Evolutionary conservation across 768 basidiomycete genomes (phyloP), one percentile per base, ranked within the genome.

Genomic region (Boletus pseudo-olivaceus): DNA sequence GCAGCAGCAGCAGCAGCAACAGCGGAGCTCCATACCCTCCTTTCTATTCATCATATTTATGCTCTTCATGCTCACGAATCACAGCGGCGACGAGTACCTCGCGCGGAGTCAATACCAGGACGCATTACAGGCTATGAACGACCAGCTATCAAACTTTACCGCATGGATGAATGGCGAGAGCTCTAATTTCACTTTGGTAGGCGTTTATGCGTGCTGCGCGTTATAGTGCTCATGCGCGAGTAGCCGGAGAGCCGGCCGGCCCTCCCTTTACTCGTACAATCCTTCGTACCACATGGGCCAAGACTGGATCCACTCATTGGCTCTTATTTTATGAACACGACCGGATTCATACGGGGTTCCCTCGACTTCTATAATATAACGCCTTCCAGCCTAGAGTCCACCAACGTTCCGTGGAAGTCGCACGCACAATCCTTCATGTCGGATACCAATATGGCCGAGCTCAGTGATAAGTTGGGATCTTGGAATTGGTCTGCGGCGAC

Each of bases 41-140:
- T 82, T 93, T 60, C 75, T 92, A 34, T 83, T 93, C 73, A 75
- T 91, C 51, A 79, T 77, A 60, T 81, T 92, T 54, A 76, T 90
- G 65, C 74, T 92, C 27, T 90, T 87, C 71, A 78, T 92, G 81
- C 80, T 92, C 68, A 88, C 85, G 44, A 90, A 84, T 61, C 84
- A 86, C 55, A 84, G 79, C 55, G 78, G 81, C 7, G 88, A 89
- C 61, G 86, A 88, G 63, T 81, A 80, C 54, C 71, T 83, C 5
- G 78, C 80, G 15, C 75, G 82, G 54, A 82, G 79, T 60, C 82
- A 83, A 53, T 88, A 87, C 66, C 77, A 87, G 64, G 81, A 89
- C 57, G 74, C 82, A n/a, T 64, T 92, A 5, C 72, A 76, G 30
- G 76, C 76, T 7, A 67, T 90, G 55, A 76, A 76, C 32, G 75